Evolutionary conservation across 2,329 filamentous ascomycete genomes (phyloP), one percentile per base, ranked within the genome.

Genomic region (Lachnellula hyalina): DNA sequence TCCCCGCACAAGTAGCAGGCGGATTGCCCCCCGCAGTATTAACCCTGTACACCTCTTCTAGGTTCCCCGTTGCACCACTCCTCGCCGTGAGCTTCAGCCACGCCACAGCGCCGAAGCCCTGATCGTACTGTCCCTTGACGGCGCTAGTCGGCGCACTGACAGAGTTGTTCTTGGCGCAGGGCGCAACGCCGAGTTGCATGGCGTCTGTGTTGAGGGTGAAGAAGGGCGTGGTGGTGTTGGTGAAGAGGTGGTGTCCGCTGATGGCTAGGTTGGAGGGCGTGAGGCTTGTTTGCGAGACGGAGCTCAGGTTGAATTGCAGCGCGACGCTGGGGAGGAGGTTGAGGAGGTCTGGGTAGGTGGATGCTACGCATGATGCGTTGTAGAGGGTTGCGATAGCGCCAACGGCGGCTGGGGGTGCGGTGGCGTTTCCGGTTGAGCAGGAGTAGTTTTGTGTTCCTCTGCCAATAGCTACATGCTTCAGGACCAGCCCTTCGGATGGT

Each of bases 371-470:
- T 63, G 85, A 89, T 56, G 85, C 88, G 73, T 96, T 91, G 84
- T 89, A 96, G 65, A 97, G 88, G 1, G 83, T 85, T 52, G 93
- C 93, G 0, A 90, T 68, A 52, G 93, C 93, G 60, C 93, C 93
- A 49, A 77, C 72, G 17, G 85, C 77, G 9, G 75, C 77, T 14
- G 93, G 92, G 0, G 73, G 74, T 0, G 83, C 80, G 3, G 80
- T 80, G 1, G 81, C 68, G 63, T 87, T 81, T 59, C 73, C 73
- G 52, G 79, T 74, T 55, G 81, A 76, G 77, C 93, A 96, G 50
- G 90, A 95, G 77, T 96, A 97, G 79, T 96, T 96, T 75, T 96
- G 86, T 7, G 89, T 94, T 57, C 93, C 93, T 45, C 90, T 86
- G 65, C 93, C 93, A 59, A 96, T 77, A 68, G 87, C 89, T 52